Evolutionary conservation across 2,329 filamentous ascomycete species (phyloP), one percentile per base, ranked within the genome.

Genomic region (Diaporthe helianthi): DNA sequence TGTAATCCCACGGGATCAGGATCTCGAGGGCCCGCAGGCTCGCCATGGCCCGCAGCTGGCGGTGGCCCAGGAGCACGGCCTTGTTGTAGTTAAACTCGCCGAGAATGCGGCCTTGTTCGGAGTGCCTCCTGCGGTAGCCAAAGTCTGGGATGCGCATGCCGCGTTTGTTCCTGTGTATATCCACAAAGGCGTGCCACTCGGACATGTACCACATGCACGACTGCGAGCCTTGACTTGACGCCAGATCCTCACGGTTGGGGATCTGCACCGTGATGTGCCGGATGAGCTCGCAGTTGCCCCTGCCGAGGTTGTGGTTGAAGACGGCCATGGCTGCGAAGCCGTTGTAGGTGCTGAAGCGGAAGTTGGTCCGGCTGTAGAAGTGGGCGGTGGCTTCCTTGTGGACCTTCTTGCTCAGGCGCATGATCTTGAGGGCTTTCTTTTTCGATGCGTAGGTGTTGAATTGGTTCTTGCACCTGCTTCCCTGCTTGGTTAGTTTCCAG

Each of bases 401-500:
- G 24, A 60, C 8, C 38, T 29, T 44, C 24, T 44, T 60, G 36
- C 36, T 12, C 6, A 46, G 8, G 4, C 54, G 54, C 36, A 60
- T n/a, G 8, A 60, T n/a, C 5, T 17, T n/a, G 8, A 29, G 24
- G 7, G 13, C 22, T 7, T 26, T 9, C 33, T 24, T 38, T 1
- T 55, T 33, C 19, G 7, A 1, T 4, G 19, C 29, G 29, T 36
- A 53, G 0, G 4, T 10, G 7, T 1, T 12, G n/a, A 24, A 22
- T 2, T 3, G 10, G 31, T 38, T 54, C 19, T 22, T 33, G 19
- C 29, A 8, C 12, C 19, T 22, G 7, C 12, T 2, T 2, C 10
- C 19, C 22, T 3, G 9, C 1, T 3, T 19, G 22, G 2, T 17
- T n/a, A 3, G 2, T 1, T 10, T 3, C 22, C 3, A 1, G 4